A percentile compares a stretch with the other conserved stretches of the same genome.
Conservation (phyloP, 31 red algal genomes). For the Porphyra umbilicalis region DNA sequence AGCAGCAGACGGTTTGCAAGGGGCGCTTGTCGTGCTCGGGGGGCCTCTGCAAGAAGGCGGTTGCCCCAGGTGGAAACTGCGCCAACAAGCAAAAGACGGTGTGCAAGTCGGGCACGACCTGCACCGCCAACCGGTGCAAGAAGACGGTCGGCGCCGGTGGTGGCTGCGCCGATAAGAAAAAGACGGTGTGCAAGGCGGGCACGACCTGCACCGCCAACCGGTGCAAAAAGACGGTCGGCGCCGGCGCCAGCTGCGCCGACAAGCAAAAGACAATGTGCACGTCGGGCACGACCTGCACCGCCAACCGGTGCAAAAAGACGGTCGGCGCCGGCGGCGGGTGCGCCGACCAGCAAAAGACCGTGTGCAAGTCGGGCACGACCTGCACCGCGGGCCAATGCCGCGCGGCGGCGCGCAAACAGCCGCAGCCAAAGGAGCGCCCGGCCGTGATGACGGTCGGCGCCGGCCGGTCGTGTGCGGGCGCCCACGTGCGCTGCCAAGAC, state of each 20-base stretch:
- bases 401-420: no score
- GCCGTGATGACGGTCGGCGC: no score
- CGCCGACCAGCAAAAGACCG: background rate
- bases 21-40: background rate
- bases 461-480: no score
- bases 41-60: background rate
- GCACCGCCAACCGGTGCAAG: background rate
- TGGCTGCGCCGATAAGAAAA: background rate
- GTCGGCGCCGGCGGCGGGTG: background rate
- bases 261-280: background rate
- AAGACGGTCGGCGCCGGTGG: background rate
- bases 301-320: background rate
- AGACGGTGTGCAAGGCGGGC: background rate
- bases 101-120: background rate
- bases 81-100: background rate
- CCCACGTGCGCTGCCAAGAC: no score
- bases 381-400: no score
- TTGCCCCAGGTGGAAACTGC: background rate
- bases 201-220: background rate
- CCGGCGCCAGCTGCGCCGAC: background rate
- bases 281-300: background rate
- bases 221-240: background rate
- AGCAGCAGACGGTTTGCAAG: background rate
- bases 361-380: background rate
- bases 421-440: no score